Conservation (phyloP, 73 alveolate genomes). For the Paramecium bursaria region DNA sequence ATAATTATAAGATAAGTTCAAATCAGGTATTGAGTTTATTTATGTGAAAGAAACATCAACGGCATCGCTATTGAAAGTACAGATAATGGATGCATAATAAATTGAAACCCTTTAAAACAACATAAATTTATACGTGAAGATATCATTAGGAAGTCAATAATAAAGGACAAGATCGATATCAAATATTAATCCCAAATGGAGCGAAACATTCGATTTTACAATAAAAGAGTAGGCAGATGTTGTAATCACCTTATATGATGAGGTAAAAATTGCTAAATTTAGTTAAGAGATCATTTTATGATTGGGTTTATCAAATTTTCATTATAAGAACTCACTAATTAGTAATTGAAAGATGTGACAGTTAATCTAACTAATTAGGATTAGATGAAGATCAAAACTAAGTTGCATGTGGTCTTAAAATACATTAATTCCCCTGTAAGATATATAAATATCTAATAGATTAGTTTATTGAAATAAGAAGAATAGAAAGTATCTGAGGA, state of each 20-base stretch:
- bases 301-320: constrained; percentile 38
- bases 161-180: constrained; percentile 11
- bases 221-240: not conserved
- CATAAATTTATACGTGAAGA: constrained; percentile 1
- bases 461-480: constrained; percentile 25
- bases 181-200: not conserved
- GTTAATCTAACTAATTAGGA: constrained; percentile 10
- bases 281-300: constrained; percentile 8
- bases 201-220: constrained; percentile 26
- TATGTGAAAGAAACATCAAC: too few relatives aligned
- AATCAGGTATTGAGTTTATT: too few relatives aligned
- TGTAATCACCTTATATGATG: constrained; percentile 8
- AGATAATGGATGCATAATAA: constrained; percentile 37
- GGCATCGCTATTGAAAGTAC: not conserved
- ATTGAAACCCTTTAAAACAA: constrained; percentile 33
- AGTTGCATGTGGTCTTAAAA: constrained; percentile 17
- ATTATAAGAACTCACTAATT: constrained; percentile 1
- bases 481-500: constrained; percentile 3
- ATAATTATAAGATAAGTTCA: constrained; percentile 32
- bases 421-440: constrained; percentile 34
- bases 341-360: constrained; percentile 9
- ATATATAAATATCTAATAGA: constrained; percentile 1
- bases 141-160: constrained; percentile 1
- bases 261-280: not conserved
- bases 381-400: constrained; percentile 34